Conservation (phyloP, 2,329 filamentous ascomycete genomes). For the Stromatinia cepivora region DNA sequence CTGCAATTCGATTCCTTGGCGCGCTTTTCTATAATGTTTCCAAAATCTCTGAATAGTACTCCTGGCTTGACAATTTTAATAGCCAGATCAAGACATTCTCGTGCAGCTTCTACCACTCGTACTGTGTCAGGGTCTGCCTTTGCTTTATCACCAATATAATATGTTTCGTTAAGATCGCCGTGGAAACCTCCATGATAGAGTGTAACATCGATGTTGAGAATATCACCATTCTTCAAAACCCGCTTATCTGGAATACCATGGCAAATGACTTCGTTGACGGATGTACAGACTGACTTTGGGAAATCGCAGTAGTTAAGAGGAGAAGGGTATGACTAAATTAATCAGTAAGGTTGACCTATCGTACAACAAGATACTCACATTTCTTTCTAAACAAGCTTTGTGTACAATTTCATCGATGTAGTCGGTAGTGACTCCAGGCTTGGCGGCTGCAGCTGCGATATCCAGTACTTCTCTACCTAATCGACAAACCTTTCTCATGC, state of each 20-base stretch:
- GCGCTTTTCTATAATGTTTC: slow-evolving; percentile 92
- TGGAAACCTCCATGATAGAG: slow-evolving; percentile 95
- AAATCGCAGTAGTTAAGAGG: slow-evolving; percentile 95
- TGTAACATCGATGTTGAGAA: slow-evolving; percentile 94
- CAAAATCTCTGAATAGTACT: slow-evolving; percentile 87
- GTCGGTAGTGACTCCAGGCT: slow-evolving; percentile 94
- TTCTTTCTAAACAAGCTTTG: slow-evolving; percentile 87
- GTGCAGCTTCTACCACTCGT: slow-evolving; percentile 83
- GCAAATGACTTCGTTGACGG: slow-evolving; percentile 95
- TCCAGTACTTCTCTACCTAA: slow-evolving; percentile 90
- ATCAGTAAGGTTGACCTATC: slow-evolving; percentile 29
- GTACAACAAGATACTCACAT: slow-evolving; percentile 59
- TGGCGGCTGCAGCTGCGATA: slow-evolving; percentile 77
- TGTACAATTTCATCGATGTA: slow-evolving; percentile 94
- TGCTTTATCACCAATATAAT: slow-evolving; percentile 92
- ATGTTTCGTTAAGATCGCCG: slow-evolving; percentile 96
- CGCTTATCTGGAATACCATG: slow-evolving; percentile 96
- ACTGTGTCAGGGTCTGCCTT: slow-evolving; percentile 82
- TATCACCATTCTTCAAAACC: slow-evolving; percentile 85
- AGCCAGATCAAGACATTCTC: slow-evolving; percentile 86
- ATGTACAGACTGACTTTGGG: slow-evolving; percentile 97
- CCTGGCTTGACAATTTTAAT: slow-evolving; percentile 93
- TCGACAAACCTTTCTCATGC: slow-evolving; percentile 89
- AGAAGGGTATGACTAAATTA: slow-evolving; percentile 79
- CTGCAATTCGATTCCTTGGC: slow-evolving; percentile 84